These are phyloP conservation scores for Blastomyces gilchristii DNA, from an alignment of 2,329 filamentous ascomycete species.

Conservation along the genomic window DNA sequence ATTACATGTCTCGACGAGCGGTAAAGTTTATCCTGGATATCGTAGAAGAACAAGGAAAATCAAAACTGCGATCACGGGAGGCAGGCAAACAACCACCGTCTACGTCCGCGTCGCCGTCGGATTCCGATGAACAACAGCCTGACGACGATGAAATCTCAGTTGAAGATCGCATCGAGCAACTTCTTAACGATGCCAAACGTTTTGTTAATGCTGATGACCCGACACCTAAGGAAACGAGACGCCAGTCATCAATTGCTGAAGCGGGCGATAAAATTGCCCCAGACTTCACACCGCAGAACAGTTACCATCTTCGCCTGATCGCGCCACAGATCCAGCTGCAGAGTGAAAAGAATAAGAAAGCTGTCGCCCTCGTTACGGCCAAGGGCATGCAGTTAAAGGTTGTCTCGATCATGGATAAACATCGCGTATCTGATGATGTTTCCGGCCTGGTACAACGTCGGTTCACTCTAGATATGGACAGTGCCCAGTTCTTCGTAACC, in stretches of 20 bases:
- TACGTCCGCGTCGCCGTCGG: conserved; percentile 14
- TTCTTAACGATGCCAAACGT: conserved; percentile 72
- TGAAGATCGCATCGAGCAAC: conserved; percentile 74
- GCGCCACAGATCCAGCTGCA: conserved; percentile 96
- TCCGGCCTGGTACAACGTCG: conserved; percentile 90
- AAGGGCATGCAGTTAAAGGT: conserved; percentile 99
- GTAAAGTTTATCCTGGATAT: conserved; percentile 98
- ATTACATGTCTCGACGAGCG: conserved; percentile 89
- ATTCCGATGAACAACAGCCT: conserved; percentile 27
- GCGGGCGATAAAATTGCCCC: conserved; percentile 67
- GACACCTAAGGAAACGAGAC: conserved; percentile 25
- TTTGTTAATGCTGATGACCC: conserved; percentile 65
- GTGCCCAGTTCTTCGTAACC: conserved; percentile 94
- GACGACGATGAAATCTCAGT: conserved; percentile 57
- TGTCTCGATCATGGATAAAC: conserved; percentile 95
- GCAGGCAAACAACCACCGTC: conserved; percentile 10
- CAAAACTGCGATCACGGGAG: conserved; percentile 41
- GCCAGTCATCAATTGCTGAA: conserved; percentile 27
- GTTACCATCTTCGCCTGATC: conserved; percentile 88
- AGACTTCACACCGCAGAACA: conserved; percentile 84
- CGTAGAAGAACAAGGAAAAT: conserved; percentile 81
- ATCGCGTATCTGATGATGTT: conserved; percentile 80
- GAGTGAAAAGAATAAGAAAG: conserved; percentile 94
- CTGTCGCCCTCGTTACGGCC: conserved; percentile 90
- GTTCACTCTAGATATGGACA: conserved; percentile 92